Conservation (phyloP, 208 protist species). For the Leishmania tropica region DNA sequence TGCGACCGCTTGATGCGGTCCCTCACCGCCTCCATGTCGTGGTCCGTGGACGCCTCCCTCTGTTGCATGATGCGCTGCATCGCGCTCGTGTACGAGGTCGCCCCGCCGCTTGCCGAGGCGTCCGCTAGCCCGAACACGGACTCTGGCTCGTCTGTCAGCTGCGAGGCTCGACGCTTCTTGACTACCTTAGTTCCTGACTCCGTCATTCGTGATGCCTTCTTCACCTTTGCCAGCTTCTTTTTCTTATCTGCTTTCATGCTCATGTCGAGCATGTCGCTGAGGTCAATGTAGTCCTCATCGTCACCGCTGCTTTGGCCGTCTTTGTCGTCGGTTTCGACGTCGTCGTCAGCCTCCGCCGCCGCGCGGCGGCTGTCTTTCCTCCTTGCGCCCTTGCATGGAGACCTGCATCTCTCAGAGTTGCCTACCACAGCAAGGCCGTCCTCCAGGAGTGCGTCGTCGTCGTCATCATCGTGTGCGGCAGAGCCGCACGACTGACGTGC, state of each 20-base stretch:
- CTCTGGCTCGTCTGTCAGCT: slow-evolving; percentile 61
- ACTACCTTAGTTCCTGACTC: slow-evolving; percentile 37
- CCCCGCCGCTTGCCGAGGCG: slow-evolving; percentile 30
- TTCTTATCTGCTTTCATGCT: slow-evolving; percentile 59
- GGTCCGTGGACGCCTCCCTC: slow-evolving; percentile 20
- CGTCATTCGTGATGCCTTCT: slow-evolving; percentile 37
- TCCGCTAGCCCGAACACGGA: slow-evolving; percentile 57
- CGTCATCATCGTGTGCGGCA: slow-evolving; percentile 17
- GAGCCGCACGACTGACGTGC: background rate
- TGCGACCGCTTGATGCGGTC: slow-evolving; percentile 56
- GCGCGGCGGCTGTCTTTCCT: slow-evolving; percentile 2
- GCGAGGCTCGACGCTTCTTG: slow-evolving; percentile 46
- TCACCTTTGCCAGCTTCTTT: slow-evolving; percentile 48
- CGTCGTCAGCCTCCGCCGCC: slow-evolving; percentile 40
- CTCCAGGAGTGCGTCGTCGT: slow-evolving; percentile 51
- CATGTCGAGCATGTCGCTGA: slow-evolving; percentile 85
- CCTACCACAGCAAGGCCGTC: slow-evolving; percentile 52
- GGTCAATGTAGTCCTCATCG: slow-evolving; percentile 80
- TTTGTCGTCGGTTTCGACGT: slow-evolving; percentile 64
- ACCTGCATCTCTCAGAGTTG: slow-evolving; percentile 32
- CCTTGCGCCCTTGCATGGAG: background rate
- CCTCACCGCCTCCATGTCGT: slow-evolving; percentile 32
- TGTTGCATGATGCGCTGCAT: slow-evolving; percentile 53
- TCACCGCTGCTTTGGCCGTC: slow-evolving; percentile 54
- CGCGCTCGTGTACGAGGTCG: slow-evolving; percentile 41